Percentiles rank a stretch among this genome's conserved stretches.
phyloP scores from a whole-genome alignment of 2,329 filamentous ascomycete genomes.

The Cladosporium austrohemisphaericum region DNA sequence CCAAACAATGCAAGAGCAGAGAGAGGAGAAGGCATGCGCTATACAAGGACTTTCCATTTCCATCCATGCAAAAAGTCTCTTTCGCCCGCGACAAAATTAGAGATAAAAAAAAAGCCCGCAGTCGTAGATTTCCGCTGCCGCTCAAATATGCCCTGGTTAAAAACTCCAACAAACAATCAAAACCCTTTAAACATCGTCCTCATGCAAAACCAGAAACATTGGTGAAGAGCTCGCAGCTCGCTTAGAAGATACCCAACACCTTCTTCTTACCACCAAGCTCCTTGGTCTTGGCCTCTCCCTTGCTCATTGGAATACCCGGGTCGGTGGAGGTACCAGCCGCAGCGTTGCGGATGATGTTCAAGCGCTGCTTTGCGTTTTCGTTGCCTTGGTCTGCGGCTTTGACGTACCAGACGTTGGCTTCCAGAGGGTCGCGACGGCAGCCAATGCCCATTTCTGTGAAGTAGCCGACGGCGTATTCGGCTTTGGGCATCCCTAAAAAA shows the following conservation, averaged over 20 bases:
- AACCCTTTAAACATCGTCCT: too few relatives aligned
- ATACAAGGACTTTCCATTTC: too few relatives aligned
- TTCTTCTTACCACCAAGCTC: slow-evolving; percentile 32
- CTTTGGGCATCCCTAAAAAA: slow-evolving; percentile 56
- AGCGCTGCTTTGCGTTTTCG: slow-evolving; percentile 78
- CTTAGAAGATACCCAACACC: slow-evolving; percentile 30
- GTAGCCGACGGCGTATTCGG: slow-evolving; percentile 93
- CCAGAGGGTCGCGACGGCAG: slow-evolving; percentile 86
- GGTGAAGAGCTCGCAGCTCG: not conserved
- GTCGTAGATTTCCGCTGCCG: too few relatives aligned
- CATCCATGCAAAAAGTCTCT: too few relatives aligned
- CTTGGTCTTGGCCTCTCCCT: slow-evolving; percentile 29
- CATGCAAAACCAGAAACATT: too few relatives aligned
- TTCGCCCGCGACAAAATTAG: too few relatives aligned
- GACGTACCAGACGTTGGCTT: slow-evolving; percentile 98
- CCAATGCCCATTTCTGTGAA: slow-evolving; percentile 99
- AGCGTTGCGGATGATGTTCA: slow-evolving; percentile 82
- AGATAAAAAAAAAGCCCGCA: too few relatives aligned
- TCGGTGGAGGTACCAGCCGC: slow-evolving; percentile 55
- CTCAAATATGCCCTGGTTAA: too few relatives aligned
- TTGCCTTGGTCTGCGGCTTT: slow-evolving; percentile 90
- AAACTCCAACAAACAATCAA: too few relatives aligned
- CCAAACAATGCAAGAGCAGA: too few relatives aligned
- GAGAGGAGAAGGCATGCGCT: too few relatives aligned
- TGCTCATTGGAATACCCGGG: slow-evolving; percentile 40